Evolutionary conservation across 2,329 filamentous ascomycete genomes (phyloP).

Genomic region (Aspergillus spinulosporus): DNA sequence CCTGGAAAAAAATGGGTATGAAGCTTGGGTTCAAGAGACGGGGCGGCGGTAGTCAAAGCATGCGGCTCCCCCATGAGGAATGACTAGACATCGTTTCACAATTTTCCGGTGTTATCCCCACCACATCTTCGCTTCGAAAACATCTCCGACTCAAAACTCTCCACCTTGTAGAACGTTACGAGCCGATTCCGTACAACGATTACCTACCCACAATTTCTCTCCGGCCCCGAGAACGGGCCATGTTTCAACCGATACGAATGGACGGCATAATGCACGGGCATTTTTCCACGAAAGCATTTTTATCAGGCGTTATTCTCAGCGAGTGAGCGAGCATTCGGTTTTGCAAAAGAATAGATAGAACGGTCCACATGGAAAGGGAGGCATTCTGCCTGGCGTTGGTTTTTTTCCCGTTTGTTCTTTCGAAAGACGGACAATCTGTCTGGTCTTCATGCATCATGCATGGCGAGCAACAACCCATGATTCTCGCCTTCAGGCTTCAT

Average conservation of each 20-base stretch:
- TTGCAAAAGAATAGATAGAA: slow-evolving; percentile 19
- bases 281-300: slow-evolving; percentile 23
- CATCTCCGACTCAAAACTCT: background rate
- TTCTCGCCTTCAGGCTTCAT: background rate
- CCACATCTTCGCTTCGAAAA: background rate
- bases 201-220: slow-evolving; percentile 18
- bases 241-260: slow-evolving; percentile 23
- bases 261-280: slow-evolving; percentile 27
- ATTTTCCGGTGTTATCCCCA: background rate
- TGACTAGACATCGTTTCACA: slow-evolving; percentile 15
- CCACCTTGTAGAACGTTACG: slow-evolving; percentile 19
- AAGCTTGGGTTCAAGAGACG: slow-evolving; percentile 49
- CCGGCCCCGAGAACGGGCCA: slow-evolving; percentile 11
- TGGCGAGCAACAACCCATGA: background rate
- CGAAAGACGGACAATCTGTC: background rate
- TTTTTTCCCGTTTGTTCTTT: slow-evolving; percentile 1
- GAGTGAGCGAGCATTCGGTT: slow-evolving; percentile 23
- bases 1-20: slow-evolving; percentile 56
- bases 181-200: slow-evolving; percentile 19
- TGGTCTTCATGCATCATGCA: background rate
- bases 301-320: slow-evolving; percentile 21
- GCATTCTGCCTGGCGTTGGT: slow-evolving; percentile 15
- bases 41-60: slow-evolving; percentile 27
- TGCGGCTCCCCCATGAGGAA: slow-evolving; percentile 29
- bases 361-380: slow-evolving; percentile 13